phyloP scores from a whole-genome alignment of 768 basidiomycete genomes.

The Macrolepiota albuminosa region DNA sequence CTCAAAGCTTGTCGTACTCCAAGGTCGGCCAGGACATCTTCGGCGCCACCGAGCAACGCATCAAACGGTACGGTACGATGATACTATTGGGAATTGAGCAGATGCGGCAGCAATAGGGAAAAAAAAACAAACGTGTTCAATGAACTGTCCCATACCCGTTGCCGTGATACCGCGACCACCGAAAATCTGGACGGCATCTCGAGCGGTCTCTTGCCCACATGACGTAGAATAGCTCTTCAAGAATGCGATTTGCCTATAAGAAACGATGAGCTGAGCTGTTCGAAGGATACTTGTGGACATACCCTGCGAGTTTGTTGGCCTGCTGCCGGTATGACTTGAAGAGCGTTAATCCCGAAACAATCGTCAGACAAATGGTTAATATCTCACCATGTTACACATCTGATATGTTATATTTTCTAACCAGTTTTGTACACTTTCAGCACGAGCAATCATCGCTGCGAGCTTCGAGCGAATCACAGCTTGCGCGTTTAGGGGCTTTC shows the following conservation, averaged over 20 bases:
- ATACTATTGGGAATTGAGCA: conserved; percentile 34
- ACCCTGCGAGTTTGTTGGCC: conserved; percentile 73
- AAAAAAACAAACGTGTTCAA: conserved; percentile 57
- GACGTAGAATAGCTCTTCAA: conserved; percentile 66
- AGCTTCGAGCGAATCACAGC: conserved; percentile 87
- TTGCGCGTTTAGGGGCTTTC: conserved; percentile 78
- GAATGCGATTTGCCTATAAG: conserved; percentile 58
- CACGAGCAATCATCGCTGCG: conserved; percentile 82
- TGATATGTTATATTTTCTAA: conserved; percentile 87
- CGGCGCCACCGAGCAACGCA: conserved; percentile 67
- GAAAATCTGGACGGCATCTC: conserved; percentile 60
- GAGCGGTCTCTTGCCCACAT: conserved; percentile 61
- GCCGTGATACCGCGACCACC: conserved; percentile 85
- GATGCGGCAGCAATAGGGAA: background rate
- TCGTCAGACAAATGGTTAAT: background rate
- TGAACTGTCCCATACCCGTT: conserved; percentile 73
- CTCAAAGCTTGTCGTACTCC: conserved; percentile 65
- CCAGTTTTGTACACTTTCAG: conserved; percentile 61
- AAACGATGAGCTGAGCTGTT: background rate
- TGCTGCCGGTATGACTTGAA: conserved; percentile 63
- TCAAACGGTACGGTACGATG: conserved; percentile 66
- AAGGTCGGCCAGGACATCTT: conserved; percentile 60
- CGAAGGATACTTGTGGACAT: conserved; percentile 12
- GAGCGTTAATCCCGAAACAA: background rate
- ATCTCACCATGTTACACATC: conserved; percentile 70